Evolutionary conservation across 2,329 filamentous ascomycete genomes (phyloP).

Genomic region (Aspergillus sp.): DNA sequence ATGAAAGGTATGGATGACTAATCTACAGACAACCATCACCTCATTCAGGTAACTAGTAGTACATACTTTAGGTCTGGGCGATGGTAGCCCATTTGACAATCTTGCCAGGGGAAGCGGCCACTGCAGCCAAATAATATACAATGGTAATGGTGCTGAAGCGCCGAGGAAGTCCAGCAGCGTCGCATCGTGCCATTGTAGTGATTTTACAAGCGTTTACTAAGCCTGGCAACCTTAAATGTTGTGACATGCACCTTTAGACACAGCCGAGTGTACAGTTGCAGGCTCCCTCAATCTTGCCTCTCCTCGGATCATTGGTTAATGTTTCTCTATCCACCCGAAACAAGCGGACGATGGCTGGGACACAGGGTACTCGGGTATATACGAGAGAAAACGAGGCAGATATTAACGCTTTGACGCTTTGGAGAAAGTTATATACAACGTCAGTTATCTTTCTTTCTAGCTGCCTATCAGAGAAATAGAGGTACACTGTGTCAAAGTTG

Average conservation of each 20-base stretch:
- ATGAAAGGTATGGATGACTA: background rate
- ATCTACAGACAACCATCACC: background rate
- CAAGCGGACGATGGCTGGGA: background rate
- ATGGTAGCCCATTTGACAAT: background rate
- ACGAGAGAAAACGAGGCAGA: slow-evolving; percentile 21
- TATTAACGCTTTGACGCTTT: slow-evolving; percentile 35
- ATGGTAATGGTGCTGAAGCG: background rate
- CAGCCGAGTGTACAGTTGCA: too few species aligned
- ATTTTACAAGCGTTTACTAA: background rate
- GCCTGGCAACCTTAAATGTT: background rate
- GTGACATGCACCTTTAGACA: too few species aligned
- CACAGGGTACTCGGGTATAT: slow-evolving; percentile 6
- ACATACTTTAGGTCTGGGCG: background rate
- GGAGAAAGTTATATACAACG: slow-evolving; percentile 41
- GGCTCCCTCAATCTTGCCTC: too few species aligned
- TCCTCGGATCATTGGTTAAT: too few species aligned
- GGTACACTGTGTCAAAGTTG: slow-evolving; percentile 31
- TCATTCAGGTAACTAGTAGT: background rate
- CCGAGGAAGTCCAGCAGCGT: background rate
- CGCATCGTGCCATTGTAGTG: background rate
- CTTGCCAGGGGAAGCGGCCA: background rate
- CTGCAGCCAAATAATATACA: background rate
- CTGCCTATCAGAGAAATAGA: slow-evolving; percentile 34
- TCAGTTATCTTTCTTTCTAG: slow-evolving; percentile 31
- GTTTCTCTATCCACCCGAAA: background rate